Evolutionary conservation across 2,329 filamentous ascomycete genomes (phyloP), one percentile per base, ranked within the genome.

Genomic region (Trichoderma koningiopsis): DNA sequence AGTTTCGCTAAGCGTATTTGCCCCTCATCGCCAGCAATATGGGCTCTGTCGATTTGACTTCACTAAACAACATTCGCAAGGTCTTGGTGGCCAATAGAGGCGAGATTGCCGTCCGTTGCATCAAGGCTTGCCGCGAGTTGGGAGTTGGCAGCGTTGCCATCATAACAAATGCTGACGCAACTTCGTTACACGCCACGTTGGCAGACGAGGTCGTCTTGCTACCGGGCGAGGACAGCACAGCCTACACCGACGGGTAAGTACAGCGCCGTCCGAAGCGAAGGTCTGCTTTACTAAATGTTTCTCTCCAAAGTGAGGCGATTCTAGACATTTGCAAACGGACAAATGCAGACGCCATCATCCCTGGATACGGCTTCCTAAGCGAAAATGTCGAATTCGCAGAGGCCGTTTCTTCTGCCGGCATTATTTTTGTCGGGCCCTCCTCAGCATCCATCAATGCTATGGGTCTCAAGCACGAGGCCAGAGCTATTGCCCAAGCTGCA

Each of bases 31-130:
- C 33, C 33, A 10, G 33, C 8, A 33, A 33, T 11, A 33, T 33
- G 33, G 33, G 33, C 33, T 33, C 33, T 10, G 33, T 33, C 33
- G 33, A 57, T 8, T 57, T 13, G 35, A 35, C 55, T 6, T 57
- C 55, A 29, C 31, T 57, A 19, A 29, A 29, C 11, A 57, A 57
- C 55, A 57, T 57, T 57, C 55, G 31, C 55, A 57, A 35, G n/a
- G 55, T 57, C 10, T n/a, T 63, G 29, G 91, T 93, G 72, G 91
- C 91, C 11, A 94, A 93, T 75, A 84, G 91, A 72, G 91, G 91
- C 71, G 91, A 93, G 75, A 93, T 93, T 72, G 91, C 91, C 27
- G 81, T 92, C 78, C 87, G 91, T 68, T 91, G 93, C 49, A 88
- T 89, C 43, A 63, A 63, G 40, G 43, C 60, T 13, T 57, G 55